Base-by-base conservation (phyloP, 2,329 filamentous ascomycete genomes). In the Botrytis galanthina region DNA sequence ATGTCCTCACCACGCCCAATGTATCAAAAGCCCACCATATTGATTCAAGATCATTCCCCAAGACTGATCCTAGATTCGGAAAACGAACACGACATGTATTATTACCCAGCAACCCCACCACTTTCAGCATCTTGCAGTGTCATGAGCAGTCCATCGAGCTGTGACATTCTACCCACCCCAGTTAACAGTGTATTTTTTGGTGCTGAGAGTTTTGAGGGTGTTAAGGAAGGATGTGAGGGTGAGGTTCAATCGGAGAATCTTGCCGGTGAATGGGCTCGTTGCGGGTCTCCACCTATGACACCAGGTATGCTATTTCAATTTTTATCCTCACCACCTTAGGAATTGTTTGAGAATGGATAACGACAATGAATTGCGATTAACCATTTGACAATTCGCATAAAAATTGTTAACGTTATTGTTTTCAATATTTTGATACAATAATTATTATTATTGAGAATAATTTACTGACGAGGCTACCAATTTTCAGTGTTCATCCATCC, bases 61-160 rank as follows among this genome's bases (percentile, higher is more conserved):
- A 88, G 82, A 83, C 83, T 88, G 77, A 86, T 94, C 79, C 84
- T 97, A 76, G 92, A 97, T 82, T 93, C 93, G 26, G 91, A 94
- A 78, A 88, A 92, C 75, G 84, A 86, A 78, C 87, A 90, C 78
- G 89, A 91, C 74, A 78, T 81, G 77, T 87, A 90, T 77, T 93
- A 91, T 83, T 93, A 93, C 80, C 95, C 95, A 48, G 91, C 93
- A 12, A 98, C 95, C 32, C 95, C 95, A 67, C 92, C 94, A 63
- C 87, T 98, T 79, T 97, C 95, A 37, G 91, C 92, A 4, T 92
- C 93, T 44, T 92, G 92, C 77, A 97, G 94, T 86, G 90, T 89
- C 73, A 92, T 94, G 80, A 94, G 93, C 85, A 97, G 94, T 87
- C 94, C 95, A 70, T 92, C 92, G 75, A 91, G 88, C 82, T 91